Evolutionary conservation across 305 asterid species (phyloP).

Genomic region (Fraxinus dipetala): DNA sequence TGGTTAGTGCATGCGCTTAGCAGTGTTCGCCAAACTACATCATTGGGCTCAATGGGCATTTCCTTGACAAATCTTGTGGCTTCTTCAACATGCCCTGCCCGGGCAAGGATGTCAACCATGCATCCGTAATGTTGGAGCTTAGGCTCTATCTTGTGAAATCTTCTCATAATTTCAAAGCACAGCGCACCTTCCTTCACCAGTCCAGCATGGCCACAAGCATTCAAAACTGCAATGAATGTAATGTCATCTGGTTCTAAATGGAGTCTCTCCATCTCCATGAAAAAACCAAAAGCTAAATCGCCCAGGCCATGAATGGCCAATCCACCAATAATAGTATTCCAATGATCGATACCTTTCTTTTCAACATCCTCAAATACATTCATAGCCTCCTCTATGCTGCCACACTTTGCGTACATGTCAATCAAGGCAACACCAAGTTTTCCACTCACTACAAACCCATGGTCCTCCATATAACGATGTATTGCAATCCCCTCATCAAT

Average conservation of each 20-base stretch:
- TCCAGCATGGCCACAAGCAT: constrained; percentile 85
- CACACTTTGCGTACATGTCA: constrained; percentile 87
- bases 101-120: constrained; percentile 71
- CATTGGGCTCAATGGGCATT: constrained; percentile 73
- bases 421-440: constrained; percentile 70
- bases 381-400: constrained; percentile 59
- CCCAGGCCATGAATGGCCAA: constrained; percentile 76
- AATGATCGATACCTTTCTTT: constrained; percentile 57
- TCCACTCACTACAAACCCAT: constrained; percentile 44
- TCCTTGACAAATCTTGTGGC: constrained; percentile 57
- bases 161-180: constrained; percentile 73
- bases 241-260: constrained; percentile 62
- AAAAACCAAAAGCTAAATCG: constrained; percentile 56
- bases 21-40: constrained; percentile 65
- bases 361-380: constrained; percentile 44
- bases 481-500: constrained; percentile 53
- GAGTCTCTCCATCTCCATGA: constrained; percentile 68
- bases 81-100: constrained; percentile 61
- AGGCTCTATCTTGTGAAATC: constrained; percentile 52
- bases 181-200: constrained; percentile 73
- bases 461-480: constrained; percentile 42
- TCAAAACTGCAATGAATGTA: constrained; percentile 62
- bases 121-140: constrained; percentile 81
- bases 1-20: constrained; percentile 62
- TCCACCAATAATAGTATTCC: constrained; percentile 88